These are phyloP conservation scores for Mariannaea elegans DNA, from an alignment of 2,329 filamentous ascomycete genomes.

Conservation along the genomic window DNA sequence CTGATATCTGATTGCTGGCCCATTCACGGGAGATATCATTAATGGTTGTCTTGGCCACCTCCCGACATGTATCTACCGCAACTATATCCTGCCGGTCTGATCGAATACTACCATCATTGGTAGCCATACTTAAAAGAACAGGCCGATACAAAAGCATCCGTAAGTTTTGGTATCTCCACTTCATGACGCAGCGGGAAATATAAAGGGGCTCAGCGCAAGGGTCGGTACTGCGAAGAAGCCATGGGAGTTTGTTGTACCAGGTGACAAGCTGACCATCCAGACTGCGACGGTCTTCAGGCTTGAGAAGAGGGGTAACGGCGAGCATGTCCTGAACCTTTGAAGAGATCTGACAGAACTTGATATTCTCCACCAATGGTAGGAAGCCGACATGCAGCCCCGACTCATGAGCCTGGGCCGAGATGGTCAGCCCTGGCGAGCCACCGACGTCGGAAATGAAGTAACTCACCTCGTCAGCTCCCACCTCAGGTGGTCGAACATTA, in stretches of 20 bases:
- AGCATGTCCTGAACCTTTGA: conserved; percentile 81
- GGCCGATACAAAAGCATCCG: conserved; percentile 80
- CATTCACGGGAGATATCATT: conserved; percentile 77
- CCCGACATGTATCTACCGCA: conserved; percentile 73
- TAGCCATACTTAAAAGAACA: conserved; percentile 72
- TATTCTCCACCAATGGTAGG: conserved; percentile 77
- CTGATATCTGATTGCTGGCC: conserved; percentile 77
- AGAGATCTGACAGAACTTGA: conserved; percentile 81
- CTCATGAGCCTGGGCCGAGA: conserved; percentile 48
- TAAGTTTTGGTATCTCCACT: conserved; percentile 83
- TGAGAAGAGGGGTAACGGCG: conserved; percentile 74
- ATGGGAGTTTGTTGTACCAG: conserved; percentile 78
- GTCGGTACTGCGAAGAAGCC: conserved; percentile 69
- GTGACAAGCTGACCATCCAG: conserved; percentile 74
- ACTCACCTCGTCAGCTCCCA: conserved; percentile 53
- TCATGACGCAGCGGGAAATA: conserved; percentile 78
- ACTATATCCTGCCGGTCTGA: conserved; percentile 69
- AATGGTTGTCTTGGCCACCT: conserved; percentile 75
- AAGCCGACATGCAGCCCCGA: conserved; percentile 70
- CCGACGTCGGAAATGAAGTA: background rate
- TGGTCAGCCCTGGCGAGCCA: background rate
- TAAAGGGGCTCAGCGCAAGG: conserved; percentile 76
- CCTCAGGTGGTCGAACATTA: conserved; percentile 70
- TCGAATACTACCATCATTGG: conserved; percentile 55
- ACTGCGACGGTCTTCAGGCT: conserved; percentile 69